A percentile compares a stretch with the other conserved stretches of the same genome.
Evolutionary conservation across 2,329 filamentous ascomycete genomes (phyloP).

Genomic region (Alternaria incomplexa): DNA sequence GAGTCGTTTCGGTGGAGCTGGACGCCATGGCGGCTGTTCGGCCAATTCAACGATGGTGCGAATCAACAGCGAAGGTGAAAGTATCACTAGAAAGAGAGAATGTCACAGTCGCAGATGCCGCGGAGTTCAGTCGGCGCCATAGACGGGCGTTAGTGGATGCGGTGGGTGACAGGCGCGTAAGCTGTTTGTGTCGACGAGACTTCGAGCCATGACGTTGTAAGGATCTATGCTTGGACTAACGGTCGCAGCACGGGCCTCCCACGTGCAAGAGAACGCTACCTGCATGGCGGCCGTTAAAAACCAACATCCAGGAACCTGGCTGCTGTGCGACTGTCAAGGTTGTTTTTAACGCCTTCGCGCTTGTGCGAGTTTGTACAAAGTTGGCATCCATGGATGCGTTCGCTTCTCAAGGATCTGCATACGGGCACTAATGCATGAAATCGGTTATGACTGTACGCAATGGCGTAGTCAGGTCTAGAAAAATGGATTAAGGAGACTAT

Average conservation of each 20-base stretch:
- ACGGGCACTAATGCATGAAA: neutral
- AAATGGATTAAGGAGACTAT: neutral
- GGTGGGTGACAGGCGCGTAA: constrained; percentile 15
- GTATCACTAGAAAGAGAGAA: constrained; percentile 1
- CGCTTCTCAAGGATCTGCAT: neutral
- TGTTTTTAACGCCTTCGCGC: neutral
- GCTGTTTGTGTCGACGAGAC: constrained; percentile 17
- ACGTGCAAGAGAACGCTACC: constrained; percentile 12
- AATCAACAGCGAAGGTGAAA: neutral
- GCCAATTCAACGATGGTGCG: neutral
- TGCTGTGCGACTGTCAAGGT: neutral
- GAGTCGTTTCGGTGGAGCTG: constrained; percentile 46
- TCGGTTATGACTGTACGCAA: neutral
- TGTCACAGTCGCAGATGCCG: constrained; percentile 5
- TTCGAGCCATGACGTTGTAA: constrained; percentile 21
- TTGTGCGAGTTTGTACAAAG: neutral
- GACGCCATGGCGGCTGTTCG: constrained; percentile 37
- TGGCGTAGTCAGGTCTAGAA: neutral
- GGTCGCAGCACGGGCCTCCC: constrained; percentile 8
- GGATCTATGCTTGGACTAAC: constrained; percentile 15
- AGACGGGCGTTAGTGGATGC: constrained; percentile 13
- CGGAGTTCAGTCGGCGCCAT: constrained; percentile 16
- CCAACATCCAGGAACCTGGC: constrained; percentile 2
- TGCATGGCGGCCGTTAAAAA: constrained; percentile 11
- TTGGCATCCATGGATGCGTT: neutral